These are phyloP conservation scores for Pseudozyma sp. DNA, from an alignment of 1,284 basidiomycete genomes.

Conservation along the genomic window DNA sequence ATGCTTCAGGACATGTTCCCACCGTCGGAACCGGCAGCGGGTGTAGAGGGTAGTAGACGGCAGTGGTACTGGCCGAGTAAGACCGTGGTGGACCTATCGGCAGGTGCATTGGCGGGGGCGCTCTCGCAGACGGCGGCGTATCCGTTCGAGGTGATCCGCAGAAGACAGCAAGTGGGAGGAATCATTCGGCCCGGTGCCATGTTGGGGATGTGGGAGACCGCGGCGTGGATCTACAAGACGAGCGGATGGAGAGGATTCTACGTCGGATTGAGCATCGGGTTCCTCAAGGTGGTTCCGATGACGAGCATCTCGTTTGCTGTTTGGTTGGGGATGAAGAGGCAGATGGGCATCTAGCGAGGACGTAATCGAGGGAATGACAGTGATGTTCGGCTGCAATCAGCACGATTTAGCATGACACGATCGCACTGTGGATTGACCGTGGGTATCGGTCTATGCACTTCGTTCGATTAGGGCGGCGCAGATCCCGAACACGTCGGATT, in stretches of 20 bases:
- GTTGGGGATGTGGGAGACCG: slow-evolving; percentile 63
- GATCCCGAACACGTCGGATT: too few species aligned
- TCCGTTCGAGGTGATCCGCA: slow-evolving; percentile 92
- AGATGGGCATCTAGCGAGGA: slow-evolving; percentile 59
- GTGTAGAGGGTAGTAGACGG: slow-evolving; percentile 19
- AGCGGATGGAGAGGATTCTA: slow-evolving; percentile 90
- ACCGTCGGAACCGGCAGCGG: slow-evolving; percentile 33
- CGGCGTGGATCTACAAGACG: slow-evolving; percentile 75
- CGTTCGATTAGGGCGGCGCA: too few species aligned
- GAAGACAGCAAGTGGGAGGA: slow-evolving; percentile 94
- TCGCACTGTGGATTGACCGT: too few species aligned
- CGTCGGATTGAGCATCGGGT: slow-evolving; percentile 91
- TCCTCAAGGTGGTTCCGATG: slow-evolving; percentile 97
- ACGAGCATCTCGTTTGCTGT: slow-evolving; percentile 72
- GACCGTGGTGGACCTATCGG: slow-evolving; percentile 74
- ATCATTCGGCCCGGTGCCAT: slow-evolving; percentile 61
- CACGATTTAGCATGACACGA: too few species aligned
- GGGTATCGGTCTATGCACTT: too few species aligned
- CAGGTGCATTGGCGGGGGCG: slow-evolving; percentile 91
- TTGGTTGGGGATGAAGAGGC: slow-evolving; percentile 67
- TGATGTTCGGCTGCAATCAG: neutral
- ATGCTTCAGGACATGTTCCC: slow-evolving; percentile 57
- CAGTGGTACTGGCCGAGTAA: slow-evolving; percentile 60
- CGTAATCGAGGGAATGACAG: neutral
- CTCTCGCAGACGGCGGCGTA: slow-evolving; percentile 91